Percentiles rank a stretch among this genome's conserved stretches.
These are phyloP conservation scores for Panicum virgatum DNA, from an alignment of 202 grass and related monocot genomes.

Conservation along the genomic window DNA sequence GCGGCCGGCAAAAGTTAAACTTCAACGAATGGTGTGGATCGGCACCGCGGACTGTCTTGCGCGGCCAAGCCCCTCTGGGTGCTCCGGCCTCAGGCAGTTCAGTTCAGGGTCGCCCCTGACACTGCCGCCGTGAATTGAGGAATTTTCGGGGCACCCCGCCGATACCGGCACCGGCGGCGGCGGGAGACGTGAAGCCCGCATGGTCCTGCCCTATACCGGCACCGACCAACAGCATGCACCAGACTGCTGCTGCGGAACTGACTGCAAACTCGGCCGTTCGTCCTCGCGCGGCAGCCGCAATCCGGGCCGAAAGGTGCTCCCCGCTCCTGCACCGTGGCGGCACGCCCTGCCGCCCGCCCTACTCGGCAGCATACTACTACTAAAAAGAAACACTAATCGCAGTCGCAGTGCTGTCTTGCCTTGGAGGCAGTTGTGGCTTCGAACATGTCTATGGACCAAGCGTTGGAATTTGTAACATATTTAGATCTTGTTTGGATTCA, in stretches of 20 bases:
- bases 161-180: background rate
- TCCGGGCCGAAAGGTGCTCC: background rate
- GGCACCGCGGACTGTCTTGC: too few species aligned
- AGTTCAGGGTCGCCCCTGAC: background rate
- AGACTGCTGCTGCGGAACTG: background rate
- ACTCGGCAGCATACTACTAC: too few species aligned
- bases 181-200: background rate
- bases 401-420: too few species aligned
- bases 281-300: background rate
- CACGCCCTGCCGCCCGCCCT: background rate
- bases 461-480: too few species aligned
- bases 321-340: background rate
- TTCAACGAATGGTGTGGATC: too few species aligned
- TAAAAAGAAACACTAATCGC: too few species aligned
- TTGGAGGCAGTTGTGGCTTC: too few species aligned
- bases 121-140: background rate
- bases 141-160: background rate
- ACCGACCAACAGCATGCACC: too few species aligned
- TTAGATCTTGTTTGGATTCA: too few species aligned
- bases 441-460: too few species aligned
- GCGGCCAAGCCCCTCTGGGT: background rate
- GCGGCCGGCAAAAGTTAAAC: too few species aligned
- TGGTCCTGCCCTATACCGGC: too few species aligned
- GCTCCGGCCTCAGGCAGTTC: background rate
- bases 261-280: background rate